A percentile compares a stretch with the other conserved stretches of the same genome.
Evolutionary conservation across 2,329 filamentous ascomycete genomes (phyloP).

Genomic region (Trichoderma guizhouense): DNA sequence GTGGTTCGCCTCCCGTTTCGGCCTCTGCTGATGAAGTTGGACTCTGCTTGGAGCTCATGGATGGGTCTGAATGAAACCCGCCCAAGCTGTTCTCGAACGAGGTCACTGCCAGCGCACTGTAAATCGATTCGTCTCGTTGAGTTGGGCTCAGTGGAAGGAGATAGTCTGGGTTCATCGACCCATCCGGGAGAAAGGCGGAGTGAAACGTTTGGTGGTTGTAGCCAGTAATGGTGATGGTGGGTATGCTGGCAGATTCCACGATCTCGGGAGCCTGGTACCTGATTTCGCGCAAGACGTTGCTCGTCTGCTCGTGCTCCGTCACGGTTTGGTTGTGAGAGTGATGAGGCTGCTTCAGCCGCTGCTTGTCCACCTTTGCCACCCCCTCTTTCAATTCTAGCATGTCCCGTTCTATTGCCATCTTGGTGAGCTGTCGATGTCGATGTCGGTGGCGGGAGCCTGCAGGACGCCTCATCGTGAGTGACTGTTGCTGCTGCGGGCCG

Average conservation of each 20-base stretch:
- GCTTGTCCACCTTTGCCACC: slow-evolving; percentile 13
- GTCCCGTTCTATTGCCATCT: slow-evolving; percentile 20
- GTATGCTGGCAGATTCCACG: slow-evolving; percentile 50
- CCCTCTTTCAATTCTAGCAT: slow-evolving; percentile 16
- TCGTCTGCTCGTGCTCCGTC: slow-evolving; percentile 23
- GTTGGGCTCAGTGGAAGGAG: background rate
- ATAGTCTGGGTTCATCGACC: background rate
- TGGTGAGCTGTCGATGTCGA: background rate
- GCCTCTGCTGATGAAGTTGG: slow-evolving; percentile 6
- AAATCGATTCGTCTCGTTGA: slow-evolving; percentile 21
- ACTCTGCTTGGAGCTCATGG: slow-evolving; percentile 29
- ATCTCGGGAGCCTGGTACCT: slow-evolving; percentile 23
- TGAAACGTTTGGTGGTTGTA: slow-evolving; percentile 33
- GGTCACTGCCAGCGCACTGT: slow-evolving; percentile 24
- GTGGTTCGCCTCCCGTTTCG: slow-evolving; percentile 19
- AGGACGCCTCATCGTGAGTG: background rate
- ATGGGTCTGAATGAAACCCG: slow-evolving; percentile 22
- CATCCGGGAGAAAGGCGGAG: slow-evolving; percentile 18
- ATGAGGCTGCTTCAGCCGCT: background rate
- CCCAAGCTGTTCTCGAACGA: slow-evolving; percentile 21
- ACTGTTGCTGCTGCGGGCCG: background rate
- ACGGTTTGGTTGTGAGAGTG: background rate
- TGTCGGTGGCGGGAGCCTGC: background rate
- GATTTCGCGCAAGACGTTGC: slow-evolving; percentile 25
- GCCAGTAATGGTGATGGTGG: slow-evolving; percentile 62